Percentiles rank a stretch among this genome's conserved stretches.
Conservation (phyloP, 1,284 basidiomycete species). For the Naganishia albida region DNA sequence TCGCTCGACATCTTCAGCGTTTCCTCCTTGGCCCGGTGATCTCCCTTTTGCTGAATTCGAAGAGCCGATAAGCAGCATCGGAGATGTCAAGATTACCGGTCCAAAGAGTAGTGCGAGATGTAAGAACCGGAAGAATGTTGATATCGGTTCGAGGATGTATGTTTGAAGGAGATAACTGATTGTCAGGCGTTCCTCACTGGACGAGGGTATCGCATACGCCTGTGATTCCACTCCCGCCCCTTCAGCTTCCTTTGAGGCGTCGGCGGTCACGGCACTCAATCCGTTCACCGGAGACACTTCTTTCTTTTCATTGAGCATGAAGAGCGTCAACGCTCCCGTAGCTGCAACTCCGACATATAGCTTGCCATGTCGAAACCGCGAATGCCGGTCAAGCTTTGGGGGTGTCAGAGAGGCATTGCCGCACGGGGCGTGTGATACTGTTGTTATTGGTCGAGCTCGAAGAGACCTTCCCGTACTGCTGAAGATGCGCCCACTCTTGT, state of each 20-base stretch:
- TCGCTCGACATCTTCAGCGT: conserved; percentile 63
- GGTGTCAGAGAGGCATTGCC: not conserved
- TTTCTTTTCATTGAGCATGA: conserved; percentile 11
- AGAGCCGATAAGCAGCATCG: conserved; percentile 78
- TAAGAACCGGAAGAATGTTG: conserved; percentile 80
- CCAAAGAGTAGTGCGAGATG: conserved; percentile 80
- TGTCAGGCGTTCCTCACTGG: conserved; percentile 1
- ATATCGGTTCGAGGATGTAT: conserved; percentile 79
- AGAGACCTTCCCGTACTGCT: not conserved
- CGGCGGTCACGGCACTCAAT: not conserved
- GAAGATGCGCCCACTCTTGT: not conserved
- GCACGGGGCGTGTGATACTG: not conserved
- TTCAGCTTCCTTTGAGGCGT: not conserved
- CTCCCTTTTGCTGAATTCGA: conserved; percentile 16
- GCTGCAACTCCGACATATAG: conserved; percentile 8
- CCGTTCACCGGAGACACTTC: not conserved
- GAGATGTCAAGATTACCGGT: conserved; percentile 80
- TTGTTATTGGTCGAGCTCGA: not conserved
- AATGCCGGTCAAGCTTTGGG: too few relatives aligned
- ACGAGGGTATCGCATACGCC: conserved; percentile 7
- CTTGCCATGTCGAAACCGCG: conserved; percentile 1
- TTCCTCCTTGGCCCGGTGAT: conserved; percentile 46
- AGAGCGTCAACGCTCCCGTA: conserved; percentile 7
- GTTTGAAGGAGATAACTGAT: conserved; percentile 16
- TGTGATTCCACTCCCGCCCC: too few relatives aligned